These are phyloP conservation scores for Warburgia ugandensis DNA, from an alignment of 164 flowering plant species.

Conservation along the genomic window DNA sequence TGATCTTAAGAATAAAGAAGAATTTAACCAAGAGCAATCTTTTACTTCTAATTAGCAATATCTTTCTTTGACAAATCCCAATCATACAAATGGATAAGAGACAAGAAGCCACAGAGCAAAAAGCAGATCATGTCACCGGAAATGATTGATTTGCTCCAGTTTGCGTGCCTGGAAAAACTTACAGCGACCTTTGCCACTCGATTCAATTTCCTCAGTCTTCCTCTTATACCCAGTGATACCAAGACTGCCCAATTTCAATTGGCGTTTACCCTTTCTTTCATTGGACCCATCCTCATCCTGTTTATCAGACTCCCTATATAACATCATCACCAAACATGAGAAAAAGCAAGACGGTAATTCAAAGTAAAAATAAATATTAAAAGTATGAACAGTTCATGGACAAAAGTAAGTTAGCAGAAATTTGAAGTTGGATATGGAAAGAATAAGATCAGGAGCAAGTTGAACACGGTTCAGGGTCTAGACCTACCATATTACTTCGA, in stretches of 20 bases:
- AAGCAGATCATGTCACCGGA: too few species aligned
- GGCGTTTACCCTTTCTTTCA: slow-evolving; percentile 42
- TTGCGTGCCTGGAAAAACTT: slow-evolving; percentile 84
- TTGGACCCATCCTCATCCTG: slow-evolving; percentile 45
- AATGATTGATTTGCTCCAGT: slow-evolving; percentile 57
- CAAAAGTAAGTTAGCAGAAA: too few species aligned
- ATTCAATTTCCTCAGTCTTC: slow-evolving; percentile 68
- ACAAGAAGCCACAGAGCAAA: too few species aligned
- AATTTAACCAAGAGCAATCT: too few species aligned
- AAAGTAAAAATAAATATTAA: not conserved
- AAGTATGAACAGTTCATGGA: not conserved
- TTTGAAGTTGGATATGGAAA: not conserved
- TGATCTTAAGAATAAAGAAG: too few species aligned
- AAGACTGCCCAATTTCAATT: slow-evolving; percentile 49
- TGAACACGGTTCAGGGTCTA: not conserved
- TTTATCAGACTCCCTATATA: slow-evolving; percentile 43
- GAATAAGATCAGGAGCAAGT: not conserved
- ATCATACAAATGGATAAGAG: too few species aligned
- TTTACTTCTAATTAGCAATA: too few species aligned
- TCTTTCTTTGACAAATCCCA: too few species aligned
- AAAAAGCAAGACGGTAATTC: not conserved
- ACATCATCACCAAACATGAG: not conserved
- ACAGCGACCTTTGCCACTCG: slow-evolving; percentile 84
- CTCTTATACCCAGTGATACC: slow-evolving; percentile 64
- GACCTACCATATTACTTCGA: slow-evolving; percentile 76